Evolutionary conservation across 1,139 yeast species (phyloP).

Genomic region (Oligophagozyma castellii): DNA sequence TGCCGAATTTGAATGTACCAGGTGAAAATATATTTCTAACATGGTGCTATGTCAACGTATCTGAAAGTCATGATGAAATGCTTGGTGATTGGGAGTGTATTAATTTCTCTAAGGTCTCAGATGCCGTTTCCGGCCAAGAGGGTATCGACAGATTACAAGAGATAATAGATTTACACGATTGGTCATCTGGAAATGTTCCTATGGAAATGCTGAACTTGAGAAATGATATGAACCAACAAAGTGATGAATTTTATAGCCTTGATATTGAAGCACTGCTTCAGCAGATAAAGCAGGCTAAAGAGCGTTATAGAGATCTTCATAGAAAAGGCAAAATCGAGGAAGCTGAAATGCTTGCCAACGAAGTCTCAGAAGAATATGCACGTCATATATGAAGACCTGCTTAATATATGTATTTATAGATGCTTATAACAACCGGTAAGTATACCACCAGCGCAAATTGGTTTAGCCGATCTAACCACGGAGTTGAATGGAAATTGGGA

Average conservation of each 20-base stretch:
- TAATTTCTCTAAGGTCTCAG: background rate
- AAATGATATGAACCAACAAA: too few species aligned
- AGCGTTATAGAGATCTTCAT: too few species aligned
- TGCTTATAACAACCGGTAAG: conserved; percentile 22
- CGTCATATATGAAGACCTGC: too few species aligned
- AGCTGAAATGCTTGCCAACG: too few species aligned
- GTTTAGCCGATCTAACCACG: conserved; percentile 11
- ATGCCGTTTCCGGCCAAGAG: background rate
- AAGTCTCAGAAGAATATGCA: too few species aligned
- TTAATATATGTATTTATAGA: too few species aligned
- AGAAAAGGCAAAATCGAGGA: too few species aligned
- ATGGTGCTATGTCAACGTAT: background rate
- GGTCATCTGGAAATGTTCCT: conserved; percentile 10
- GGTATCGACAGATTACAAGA: conserved; percentile 13
- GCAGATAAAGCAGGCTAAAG: too few species aligned
- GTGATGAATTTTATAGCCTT: too few species aligned
- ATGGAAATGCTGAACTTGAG: too few species aligned
- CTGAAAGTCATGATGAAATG: background rate
- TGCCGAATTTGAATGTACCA: background rate
- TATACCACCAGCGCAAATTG: conserved; percentile 18
- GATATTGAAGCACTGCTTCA: too few species aligned
- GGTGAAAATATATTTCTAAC: background rate
- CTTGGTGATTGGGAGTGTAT: background rate
- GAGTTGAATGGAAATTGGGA: conserved; percentile 25
- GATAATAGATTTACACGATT: conserved; percentile 20